Conservation (phyloP, 192 early-diverging fungal species). For the Entomortierella lignicola region DNA sequence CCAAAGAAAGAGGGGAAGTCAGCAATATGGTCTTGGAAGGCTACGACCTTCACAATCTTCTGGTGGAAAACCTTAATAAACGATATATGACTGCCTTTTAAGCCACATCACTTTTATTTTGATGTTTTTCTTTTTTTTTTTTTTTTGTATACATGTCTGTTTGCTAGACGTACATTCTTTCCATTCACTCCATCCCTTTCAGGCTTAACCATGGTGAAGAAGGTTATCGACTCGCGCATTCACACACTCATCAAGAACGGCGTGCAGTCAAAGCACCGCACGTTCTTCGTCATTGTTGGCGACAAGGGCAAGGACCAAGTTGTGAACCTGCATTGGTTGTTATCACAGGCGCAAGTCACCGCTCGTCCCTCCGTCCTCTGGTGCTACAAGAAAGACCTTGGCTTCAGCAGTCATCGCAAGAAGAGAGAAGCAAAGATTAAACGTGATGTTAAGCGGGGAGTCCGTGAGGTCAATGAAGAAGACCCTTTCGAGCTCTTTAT, state of each 20-base stretch:
- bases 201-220: slow-evolving; percentile 73
- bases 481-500: slow-evolving; percentile 99
- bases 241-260: slow-evolving; percentile 93
- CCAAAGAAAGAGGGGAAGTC: slow-evolving; percentile 37
- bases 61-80: neutral
- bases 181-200: neutral
- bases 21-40: slow-evolving; percentile 9
- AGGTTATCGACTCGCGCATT: slow-evolving; percentile 93
- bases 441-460: slow-evolving; percentile 91
- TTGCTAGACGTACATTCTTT: neutral
- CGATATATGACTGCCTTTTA: neutral
- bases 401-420: slow-evolving; percentile 95
- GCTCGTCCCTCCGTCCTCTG: slow-evolving; percentile 96
- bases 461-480: slow-evolving; percentile 90
- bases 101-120: slow-evolving; percentile 19
- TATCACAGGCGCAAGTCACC: slow-evolving; percentile 92
- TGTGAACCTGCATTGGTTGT: slow-evolving; percentile 96
- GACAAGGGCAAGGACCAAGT: slow-evolving; percentile 94
- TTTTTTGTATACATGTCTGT: neutral
- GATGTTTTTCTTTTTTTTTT: slow-evolving; percentile 28
- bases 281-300: slow-evolving; percentile 96
- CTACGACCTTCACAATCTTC: neutral
- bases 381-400: slow-evolving; percentile 99
- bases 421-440: slow-evolving; percentile 98
- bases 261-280: slow-evolving; percentile 90